Evolutionary conservation across 495 filamentous ascomycete species (phyloP), one percentile per base, ranked within the genome.

Genomic region (Neurospora sp.): DNA sequence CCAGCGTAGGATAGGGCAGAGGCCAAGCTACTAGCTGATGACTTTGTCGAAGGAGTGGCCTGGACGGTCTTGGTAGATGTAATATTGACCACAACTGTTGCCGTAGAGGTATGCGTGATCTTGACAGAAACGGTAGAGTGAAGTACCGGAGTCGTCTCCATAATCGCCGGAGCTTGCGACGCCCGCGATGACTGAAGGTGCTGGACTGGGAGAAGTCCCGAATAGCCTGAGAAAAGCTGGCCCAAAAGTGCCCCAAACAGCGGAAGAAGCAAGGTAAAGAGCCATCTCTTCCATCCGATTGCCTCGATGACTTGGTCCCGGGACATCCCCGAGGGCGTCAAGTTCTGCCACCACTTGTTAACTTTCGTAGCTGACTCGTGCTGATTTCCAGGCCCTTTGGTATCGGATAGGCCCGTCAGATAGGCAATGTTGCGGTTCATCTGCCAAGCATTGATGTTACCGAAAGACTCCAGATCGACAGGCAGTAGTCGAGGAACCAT

Each of bases 371-470:
- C 70, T 27, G 66, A 76, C 35, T 20, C n/a, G 38, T 39, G 3
- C 69, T 62, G 27, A 62, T 71, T 37, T 80, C 76, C 8, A 76
- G 40, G 37, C 76, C 76, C 31, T 79, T 59, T 72, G 31, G 72
- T 20, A 14, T 78, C 84, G 27, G 76, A 81, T 44, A 88, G 76
- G 10, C 85, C 86, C 37, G 89, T 90, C 70, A 94, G 81, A 48
- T 88, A 91, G 70, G 91, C 90, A 69, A 94, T 79, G 76, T 93
- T 92, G 72, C 90, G 84, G 78, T 93, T 94, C 78, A 94, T 87
- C 77, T 94, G 92, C 39, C 88, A 81, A 31, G 90, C 87, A 73
- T 92, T 89, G 76, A 94, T 91, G 69, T 89, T 90, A 75, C 90
- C 83, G 73, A 94, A 94, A 0, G 90, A 92, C 70, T 85, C 82